Evolutionary conservation across 139 green algal genomes (phyloP), one percentile per base, ranked within the genome.

Genomic region (Auxenochlorella protothecoides): DNA sequence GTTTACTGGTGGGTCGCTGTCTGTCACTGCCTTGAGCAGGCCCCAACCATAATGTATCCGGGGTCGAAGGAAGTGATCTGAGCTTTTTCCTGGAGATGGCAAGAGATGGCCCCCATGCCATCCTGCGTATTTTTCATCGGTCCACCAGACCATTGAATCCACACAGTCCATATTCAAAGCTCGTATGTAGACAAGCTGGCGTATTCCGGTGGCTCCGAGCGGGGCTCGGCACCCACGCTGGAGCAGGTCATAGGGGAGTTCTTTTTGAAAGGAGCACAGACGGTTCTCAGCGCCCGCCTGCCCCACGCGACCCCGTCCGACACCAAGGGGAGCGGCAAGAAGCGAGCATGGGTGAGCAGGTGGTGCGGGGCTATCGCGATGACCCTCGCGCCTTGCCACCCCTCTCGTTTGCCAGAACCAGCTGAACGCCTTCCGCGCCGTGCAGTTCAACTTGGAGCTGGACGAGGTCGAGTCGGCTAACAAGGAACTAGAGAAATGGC

Each of bases 391-490:
- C 9, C 9, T 62, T 9, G 9, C 9, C 11, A 62, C 9, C 57
- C 57, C 9, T 62, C 9, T 9, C 57, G 11, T 62, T 9, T 62
- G 57, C 57, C 57, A 62, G 57, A 62, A 62, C 9, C 11, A 62
- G 57, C 57, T 11, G 9, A 11, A 62, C 57, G 57, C 11, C 9
- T 9, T 15, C 9, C 57, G 57, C 9, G 57, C 63, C 65, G 14
- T 68, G 73, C 78, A 89, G 85, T 89, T 89, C 72, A 89, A 88
- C 44, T 52, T 89, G 59, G 80, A 88, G 65, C 59, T 89, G 6
- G 72, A 81, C 6, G 85, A 89, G 68, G 62, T 85, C 51, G 72
- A 78, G 54, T 62, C 56, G 9, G 85, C 84, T 9, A 44, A 65
- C 5, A 59, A 68, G 44, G 68, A 72, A 6, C 9, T 89, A 59